phyloP scores from a whole-genome alignment of 1,139 yeast species.

The Komagataea norvegica region DNA sequence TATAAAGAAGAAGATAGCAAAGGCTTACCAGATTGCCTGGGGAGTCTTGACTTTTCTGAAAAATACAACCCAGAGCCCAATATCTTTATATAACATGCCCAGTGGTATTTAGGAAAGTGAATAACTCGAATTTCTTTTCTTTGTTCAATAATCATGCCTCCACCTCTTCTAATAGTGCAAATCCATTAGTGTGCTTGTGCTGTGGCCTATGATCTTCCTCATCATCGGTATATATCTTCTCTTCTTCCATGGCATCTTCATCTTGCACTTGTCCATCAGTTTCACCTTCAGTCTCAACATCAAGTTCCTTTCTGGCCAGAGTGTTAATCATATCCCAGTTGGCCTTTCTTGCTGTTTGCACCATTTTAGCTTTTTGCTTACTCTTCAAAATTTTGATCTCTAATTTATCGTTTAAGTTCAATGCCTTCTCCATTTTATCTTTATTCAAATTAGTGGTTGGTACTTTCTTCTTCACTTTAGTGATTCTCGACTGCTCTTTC shows the following conservation, averaged over 20 bases:
- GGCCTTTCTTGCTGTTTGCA: conserved; percentile 58
- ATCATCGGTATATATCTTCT: conserved; percentile 15
- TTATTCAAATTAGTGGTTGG: conserved; percentile 33
- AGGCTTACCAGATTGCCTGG: too few species aligned
- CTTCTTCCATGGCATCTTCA: conserved; percentile 30
- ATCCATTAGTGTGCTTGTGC: conserved; percentile 32
- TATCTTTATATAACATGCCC: too few species aligned
- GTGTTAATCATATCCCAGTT: conserved; percentile 71
- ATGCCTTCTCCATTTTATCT: conserved; percentile 43
- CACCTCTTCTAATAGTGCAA: conserved; percentile 43
- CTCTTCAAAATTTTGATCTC: conserved; percentile 60
- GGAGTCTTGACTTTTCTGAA: too few species aligned
- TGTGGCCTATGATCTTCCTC: conserved; percentile 20
- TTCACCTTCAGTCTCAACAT: conserved; percentile 6
- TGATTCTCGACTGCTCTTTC: conserved; percentile 33
- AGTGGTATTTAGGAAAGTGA: too few species aligned
- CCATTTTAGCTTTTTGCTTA: conserved; percentile 55
- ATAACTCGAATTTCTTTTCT: too few species aligned
- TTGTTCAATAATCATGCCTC: conserved; percentile 38
- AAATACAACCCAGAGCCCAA: too few species aligned
- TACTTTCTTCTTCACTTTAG: conserved; percentile 29
- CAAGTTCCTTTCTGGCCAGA: conserved; percentile 28
- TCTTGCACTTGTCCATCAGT: conserved; percentile 14
- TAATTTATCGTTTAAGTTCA: conserved; percentile 51
- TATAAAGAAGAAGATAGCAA: too few species aligned